Evolutionary conservation across 345 rosid species (phyloP), one percentile per base, ranked within the genome.

Genomic region (Euphorbia tirucalli): DNA sequence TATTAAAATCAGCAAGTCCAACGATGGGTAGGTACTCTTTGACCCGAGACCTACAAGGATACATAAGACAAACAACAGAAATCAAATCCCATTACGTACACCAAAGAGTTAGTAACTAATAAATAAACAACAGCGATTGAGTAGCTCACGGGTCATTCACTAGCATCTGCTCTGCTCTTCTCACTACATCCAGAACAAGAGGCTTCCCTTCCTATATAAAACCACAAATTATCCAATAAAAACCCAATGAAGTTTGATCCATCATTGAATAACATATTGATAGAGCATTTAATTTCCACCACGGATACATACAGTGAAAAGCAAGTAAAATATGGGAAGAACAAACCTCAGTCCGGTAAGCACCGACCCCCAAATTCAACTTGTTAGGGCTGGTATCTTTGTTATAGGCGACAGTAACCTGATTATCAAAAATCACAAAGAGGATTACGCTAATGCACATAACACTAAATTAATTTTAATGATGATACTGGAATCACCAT

Each of bases 371-470:
- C 79, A 95, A 78, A 85, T 95, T 95, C 75, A 92, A 82, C 91
- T 95, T 94, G 28, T 84, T 65, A 7, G 91, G 96, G 78, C 95
- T 94, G 3, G 87, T 89, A 55, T 94, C 98, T 79, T 94, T 92
- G 89, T 94, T 94, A 68, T 87, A 92, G 1, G 97, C 97, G 52
- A 89, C 89, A n/a, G 99, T 95, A 76, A 95, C 97, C 99, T 95
- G 69, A 13, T 61, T 41, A n/a, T 68, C 11, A 15, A 56, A 39
- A 39, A 22, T n/a, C 24, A 65, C 7, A 32, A 28, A 22, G 37
- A 46, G 27, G 50, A 65, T 30, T 21, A 44, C 27, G 30, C 21
- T 2, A 24, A 22, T 56, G 28, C 44, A 61, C 21, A 61, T 32
- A 1, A 46, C 52, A 61, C 13, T 21, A 9, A 3, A 61, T 11